phyloP scores from a whole-genome alignment of 495 filamentous ascomycete species.

The Xylaria cubensis region DNA sequence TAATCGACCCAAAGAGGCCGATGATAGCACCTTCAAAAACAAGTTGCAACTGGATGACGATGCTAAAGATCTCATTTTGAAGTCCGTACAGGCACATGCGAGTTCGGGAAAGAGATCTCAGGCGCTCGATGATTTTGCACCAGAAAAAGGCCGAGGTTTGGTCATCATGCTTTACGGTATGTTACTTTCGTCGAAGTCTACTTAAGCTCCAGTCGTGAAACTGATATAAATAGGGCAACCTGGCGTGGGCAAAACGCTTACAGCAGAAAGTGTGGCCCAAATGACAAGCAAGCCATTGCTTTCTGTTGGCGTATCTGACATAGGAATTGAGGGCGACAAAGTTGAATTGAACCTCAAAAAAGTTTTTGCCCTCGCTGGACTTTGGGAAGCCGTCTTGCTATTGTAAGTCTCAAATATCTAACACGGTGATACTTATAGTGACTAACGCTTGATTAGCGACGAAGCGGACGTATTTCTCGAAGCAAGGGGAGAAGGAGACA shows the following conservation, averaged over 20 bases:
- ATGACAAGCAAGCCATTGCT: conserved; percentile 36
- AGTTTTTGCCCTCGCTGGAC: conserved; percentile 33
- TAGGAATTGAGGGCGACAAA: conserved; percentile 32
- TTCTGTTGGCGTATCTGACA: conserved; percentile 34
- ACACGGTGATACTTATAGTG: neutral
- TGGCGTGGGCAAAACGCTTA: conserved; percentile 24
- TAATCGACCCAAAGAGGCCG: conserved; percentile 11
- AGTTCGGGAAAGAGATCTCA: neutral
- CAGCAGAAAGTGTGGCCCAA: conserved; percentile 35
- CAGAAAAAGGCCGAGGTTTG: conserved; percentile 37
- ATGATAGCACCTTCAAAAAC: conserved; percentile 21
- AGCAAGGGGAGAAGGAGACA: conserved; percentile 8
- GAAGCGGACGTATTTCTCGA: conserved; percentile 26
- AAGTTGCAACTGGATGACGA: conserved; percentile 26
- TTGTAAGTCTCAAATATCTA: conserved; percentile 26
- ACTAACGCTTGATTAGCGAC: neutral
- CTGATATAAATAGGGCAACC: conserved; percentile 16
- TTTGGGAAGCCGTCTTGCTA: conserved; percentile 39
- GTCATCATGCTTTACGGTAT: conserved; percentile 38
- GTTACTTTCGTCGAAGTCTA: neutral
- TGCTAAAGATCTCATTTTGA: conserved; percentile 31
- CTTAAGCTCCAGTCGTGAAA: neutral
- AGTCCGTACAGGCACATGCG: conserved; percentile 29
- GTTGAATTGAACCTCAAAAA: conserved; percentile 36
- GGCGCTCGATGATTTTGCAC: conserved; percentile 31